Conservation (phyloP, 1,139 yeast species). For the Yamadazyma sp. region DNA sequence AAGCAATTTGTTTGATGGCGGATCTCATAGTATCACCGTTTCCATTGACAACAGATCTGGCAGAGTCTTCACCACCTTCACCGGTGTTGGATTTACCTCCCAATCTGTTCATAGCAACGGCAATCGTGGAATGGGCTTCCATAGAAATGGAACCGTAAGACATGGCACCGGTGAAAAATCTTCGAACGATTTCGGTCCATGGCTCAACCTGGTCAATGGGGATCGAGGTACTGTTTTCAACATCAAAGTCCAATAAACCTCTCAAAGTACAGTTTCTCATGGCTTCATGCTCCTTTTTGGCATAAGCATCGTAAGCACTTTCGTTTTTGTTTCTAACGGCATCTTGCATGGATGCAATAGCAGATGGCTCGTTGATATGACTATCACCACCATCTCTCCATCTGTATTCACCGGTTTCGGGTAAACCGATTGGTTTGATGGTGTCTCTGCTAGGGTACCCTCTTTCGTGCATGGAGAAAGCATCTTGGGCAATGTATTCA, state of each 20-base stretch:
- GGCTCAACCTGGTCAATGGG: constrained; percentile 99
- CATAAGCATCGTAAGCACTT: constrained; percentile 85
- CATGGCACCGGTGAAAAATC: constrained; percentile 99
- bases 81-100: constrained; percentile 99
- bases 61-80: constrained; percentile 99
- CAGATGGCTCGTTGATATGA: constrained; percentile 91
- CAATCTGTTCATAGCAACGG: constrained; percentile 96
- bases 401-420: constrained; percentile 96
- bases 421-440: constrained; percentile 69
- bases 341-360: constrained; percentile 93
- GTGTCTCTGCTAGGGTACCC: constrained; percentile 84
- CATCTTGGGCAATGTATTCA: constrained; percentile 95
- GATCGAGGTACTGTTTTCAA: constrained; percentile 64
- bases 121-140: constrained; percentile 97
- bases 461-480: constrained; percentile 87
- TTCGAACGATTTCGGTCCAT: constrained; percentile 97
- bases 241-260: constrained; percentile 90
- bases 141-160: constrained; percentile 97
- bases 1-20: constrained; percentile 95
- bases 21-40: constrained; percentile 98
- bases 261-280: constrained; percentile 90
- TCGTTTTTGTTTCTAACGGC: constrained; percentile 96
- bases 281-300: constrained; percentile 88
- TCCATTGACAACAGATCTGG: constrained; percentile 73
- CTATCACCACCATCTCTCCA: constrained; percentile 99